phyloP scores from a whole-genome alignment of 228 moss, liverwort and hornwort genomes.

The Sphagnum fallax region DNA sequence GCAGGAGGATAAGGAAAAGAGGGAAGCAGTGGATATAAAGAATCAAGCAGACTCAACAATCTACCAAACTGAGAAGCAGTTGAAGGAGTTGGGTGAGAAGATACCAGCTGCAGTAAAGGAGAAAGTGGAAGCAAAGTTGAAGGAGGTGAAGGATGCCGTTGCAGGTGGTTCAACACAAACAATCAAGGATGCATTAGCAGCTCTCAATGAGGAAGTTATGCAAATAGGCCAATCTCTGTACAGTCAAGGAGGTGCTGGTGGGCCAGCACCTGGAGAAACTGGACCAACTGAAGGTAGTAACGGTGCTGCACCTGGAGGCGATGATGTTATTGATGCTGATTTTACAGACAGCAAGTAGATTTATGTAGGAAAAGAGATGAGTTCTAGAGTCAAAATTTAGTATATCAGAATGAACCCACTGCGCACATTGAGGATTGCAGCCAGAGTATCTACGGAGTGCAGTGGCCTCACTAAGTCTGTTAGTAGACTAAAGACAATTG shows the following conservation, averaged over 20 bases:
- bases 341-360: constrained; percentile 78
- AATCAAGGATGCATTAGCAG: constrained; percentile 75
- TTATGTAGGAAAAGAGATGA: too few species aligned
- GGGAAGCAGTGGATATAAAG: constrained; percentile 85
- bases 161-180: constrained; percentile 63
- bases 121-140: constrained; percentile 85
- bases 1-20: constrained; percentile 87
- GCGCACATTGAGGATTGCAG: too few species aligned
- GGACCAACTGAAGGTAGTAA: constrained; percentile 57
- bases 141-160: constrained; percentile 76
- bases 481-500: too few species aligned
- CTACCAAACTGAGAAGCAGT: constrained; percentile 88
- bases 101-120: constrained; percentile 81
- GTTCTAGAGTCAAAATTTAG: too few species aligned
- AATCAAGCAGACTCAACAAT: constrained; percentile 89
- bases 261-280: constrained; percentile 58
- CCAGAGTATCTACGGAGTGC: too few species aligned
- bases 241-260: constrained; percentile 79
- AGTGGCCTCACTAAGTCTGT: too few species aligned
- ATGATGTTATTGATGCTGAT: constrained; percentile 86
- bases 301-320: constrained; percentile 55
- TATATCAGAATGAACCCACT: too few species aligned
- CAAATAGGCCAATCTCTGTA: constrained; percentile 86
- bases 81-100: constrained; percentile 87
- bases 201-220: constrained; percentile 94